Evolutionary conservation across 805 yeast genomes (phyloP).

Genomic region (Hanseniaspora valbyensis): DNA sequence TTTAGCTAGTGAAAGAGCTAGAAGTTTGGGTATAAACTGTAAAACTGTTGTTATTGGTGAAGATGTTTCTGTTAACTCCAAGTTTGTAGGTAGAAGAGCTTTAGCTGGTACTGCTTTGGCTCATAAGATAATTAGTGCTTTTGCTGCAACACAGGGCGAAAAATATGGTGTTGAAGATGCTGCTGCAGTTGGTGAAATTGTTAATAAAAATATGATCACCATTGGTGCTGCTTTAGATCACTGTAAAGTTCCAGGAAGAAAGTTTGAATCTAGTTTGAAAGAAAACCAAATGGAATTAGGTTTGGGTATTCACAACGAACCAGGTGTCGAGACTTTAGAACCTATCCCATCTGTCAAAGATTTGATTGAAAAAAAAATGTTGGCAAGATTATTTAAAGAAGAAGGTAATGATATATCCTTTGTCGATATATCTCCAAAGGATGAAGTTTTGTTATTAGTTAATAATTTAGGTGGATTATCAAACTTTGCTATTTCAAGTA

Average conservation of each 20-base stretch:
- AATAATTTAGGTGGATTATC: slow-evolving; percentile 90
- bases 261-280: slow-evolving; percentile 41
- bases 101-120: slow-evolving; percentile 82
- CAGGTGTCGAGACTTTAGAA: slow-evolving; percentile 51
- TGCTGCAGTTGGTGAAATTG: slow-evolving; percentile 45
- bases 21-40: slow-evolving; percentile 59
- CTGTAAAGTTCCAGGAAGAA: slow-evolving; percentile 79
- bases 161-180: slow-evolving; percentile 43
- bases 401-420: slow-evolving; percentile 70
- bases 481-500: slow-evolving; percentile 62
- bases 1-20: slow-evolving; percentile 78
- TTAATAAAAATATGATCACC: slow-evolving; percentile 62
- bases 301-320: slow-evolving; percentile 93
- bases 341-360: slow-evolving; percentile 60
- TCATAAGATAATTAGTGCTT: slow-evolving; percentile 78
- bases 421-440: slow-evolving; percentile 50
- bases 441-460: slow-evolving; percentile 58
- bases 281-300: slow-evolving; percentile 74
- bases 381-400: slow-evolving; percentile 48
- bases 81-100: slow-evolving; percentile 87
- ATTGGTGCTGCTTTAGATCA: slow-evolving; percentile 85
- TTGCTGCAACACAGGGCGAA: slow-evolving; percentile 34
- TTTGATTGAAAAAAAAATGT: slow-evolving; percentile 45
- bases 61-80: slow-evolving; percentile 88
- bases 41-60: slow-evolving; percentile 75